These are phyloP conservation scores for Carex scoparia DNA, from an alignment of 176 grass and related monocot genomes.

Conservation along the genomic window DNA sequence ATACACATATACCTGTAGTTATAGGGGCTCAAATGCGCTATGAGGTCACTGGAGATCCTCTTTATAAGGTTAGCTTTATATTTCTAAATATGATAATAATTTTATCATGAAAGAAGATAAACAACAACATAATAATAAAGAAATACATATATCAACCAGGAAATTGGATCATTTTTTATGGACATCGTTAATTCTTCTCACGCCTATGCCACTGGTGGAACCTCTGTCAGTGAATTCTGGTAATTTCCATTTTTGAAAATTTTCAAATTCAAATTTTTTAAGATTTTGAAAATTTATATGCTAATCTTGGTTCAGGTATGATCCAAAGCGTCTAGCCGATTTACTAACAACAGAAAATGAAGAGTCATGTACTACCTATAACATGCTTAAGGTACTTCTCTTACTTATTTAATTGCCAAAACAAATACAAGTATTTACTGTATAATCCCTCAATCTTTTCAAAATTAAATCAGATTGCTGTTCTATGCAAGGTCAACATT, in stretches of 20 bases:
- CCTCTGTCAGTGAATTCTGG: slow-evolving; percentile 91
- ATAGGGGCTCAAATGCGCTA: slow-evolving; percentile 85
- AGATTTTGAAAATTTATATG: slow-evolving; percentile 8
- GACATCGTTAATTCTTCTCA: slow-evolving; percentile 89
- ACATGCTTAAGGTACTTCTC: slow-evolving; percentile 84
- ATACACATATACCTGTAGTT: slow-evolving; percentile 89
- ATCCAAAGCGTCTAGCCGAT: slow-evolving; percentile 69
- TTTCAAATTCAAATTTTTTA: neutral
- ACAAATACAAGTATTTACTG: neutral
- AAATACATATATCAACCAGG: slow-evolving; percentile 33
- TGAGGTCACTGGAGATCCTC: slow-evolving; percentile 76
- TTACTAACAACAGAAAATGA: slow-evolving; percentile 67
- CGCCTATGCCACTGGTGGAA: slow-evolving; percentile 80
- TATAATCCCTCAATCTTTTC: neutral
- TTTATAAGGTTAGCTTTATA: slow-evolving; percentile 79
- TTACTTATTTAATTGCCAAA: neutral
- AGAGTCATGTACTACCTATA: slow-evolving; percentile 93
- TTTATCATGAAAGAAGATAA: neutral
- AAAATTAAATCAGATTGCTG: neutral
- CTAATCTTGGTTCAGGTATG: slow-evolving; percentile 32
- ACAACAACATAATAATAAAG: neutral
- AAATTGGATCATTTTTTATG: slow-evolving; percentile 79
- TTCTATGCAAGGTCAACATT: neutral
- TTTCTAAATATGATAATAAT: neutral
- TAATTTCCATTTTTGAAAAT: slow-evolving; percentile 14